A percentile compares a stretch with the other conserved stretches of the same genome.
Evolutionary conservation across 2,329 filamentous ascomycete species (phyloP).

Genomic region (Colletotrichum sojae): DNA sequence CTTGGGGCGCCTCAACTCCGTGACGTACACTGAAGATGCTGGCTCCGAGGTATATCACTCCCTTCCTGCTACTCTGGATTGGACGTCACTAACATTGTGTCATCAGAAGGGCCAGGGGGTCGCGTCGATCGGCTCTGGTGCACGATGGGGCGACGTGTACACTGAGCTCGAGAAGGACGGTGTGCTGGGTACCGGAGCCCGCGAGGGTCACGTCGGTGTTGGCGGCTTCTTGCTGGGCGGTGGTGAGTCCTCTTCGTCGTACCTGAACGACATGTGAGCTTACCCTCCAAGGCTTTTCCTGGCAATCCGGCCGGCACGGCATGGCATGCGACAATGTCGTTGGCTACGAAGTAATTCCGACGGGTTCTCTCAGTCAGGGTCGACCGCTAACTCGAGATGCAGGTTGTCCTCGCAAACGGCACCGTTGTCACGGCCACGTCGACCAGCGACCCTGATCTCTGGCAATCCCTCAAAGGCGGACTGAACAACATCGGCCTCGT

Average conservation of each 20-base stretch:
- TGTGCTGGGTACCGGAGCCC: conserved; percentile 43
- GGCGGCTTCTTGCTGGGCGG: conserved; percentile 50
- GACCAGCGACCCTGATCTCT: conserved; percentile 55
- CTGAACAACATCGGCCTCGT: conserved; percentile 59
- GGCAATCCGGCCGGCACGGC: conserved; percentile 22
- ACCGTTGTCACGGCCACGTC: conserved; percentile 54
- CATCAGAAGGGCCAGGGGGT: background rate
- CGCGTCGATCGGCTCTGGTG: conserved; percentile 14
- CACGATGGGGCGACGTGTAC: conserved; percentile 11
- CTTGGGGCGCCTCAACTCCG: background rate
- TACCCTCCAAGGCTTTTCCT: conserved; percentile 40
- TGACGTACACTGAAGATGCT: background rate
- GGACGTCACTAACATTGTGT: background rate
- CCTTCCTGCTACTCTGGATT: background rate
- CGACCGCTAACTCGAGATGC: background rate
- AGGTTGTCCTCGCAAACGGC: conserved; percentile 60
- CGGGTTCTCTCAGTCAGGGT: background rate
- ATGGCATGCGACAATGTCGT: conserved; percentile 59
- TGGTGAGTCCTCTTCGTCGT: background rate
- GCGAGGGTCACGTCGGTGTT: conserved; percentile 45
- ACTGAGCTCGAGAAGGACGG: conserved; percentile 40
- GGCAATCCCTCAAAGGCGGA: conserved; percentile 60
- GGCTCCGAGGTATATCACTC: background rate
- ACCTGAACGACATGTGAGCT: background rate
- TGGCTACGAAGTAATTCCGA: conserved; percentile 4